phyloP scores from a whole-genome alignment of 768 basidiomycete genomes.

The Trametes punicea region DNA sequence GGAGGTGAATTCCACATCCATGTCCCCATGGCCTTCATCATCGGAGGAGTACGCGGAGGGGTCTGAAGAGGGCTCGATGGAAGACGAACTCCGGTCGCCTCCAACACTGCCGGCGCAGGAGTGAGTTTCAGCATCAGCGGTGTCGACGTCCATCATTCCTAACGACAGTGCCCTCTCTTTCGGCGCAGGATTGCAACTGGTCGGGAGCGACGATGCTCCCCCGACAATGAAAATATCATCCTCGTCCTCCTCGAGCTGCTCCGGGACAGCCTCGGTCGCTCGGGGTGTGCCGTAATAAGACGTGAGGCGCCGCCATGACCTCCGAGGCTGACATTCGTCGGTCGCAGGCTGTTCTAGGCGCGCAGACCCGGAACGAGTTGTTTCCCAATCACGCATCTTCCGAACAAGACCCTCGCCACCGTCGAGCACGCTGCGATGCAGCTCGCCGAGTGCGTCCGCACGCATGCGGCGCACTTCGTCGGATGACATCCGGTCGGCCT shows the following conservation, averaged over 20 bases:
- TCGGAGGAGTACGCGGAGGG: slow-evolving; percentile 34
- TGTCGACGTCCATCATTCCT: slow-evolving; percentile 41
- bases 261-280: neutral
- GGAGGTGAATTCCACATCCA: slow-evolving; percentile 15
- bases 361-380: slow-evolving; percentile 38
- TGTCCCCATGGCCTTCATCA: slow-evolving; percentile 30
- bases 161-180: slow-evolving; percentile 46
- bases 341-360: slow-evolving; percentile 3
- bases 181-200: slow-evolving; percentile 16
- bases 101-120: slow-evolving; percentile 5
- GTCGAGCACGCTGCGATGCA: slow-evolving; percentile 58
- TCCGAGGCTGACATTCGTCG: neutral
- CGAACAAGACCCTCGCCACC: slow-evolving; percentile 65
- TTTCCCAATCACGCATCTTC: slow-evolving; percentile 73
- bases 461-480: slow-evolving; percentile 45
- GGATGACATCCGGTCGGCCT: slow-evolving; percentile 8
- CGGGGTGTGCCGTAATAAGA: slow-evolving; percentile 17
- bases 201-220: slow-evolving; percentile 29
- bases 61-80: slow-evolving; percentile 27
- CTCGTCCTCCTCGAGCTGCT: slow-evolving; percentile 34
- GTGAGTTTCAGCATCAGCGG: slow-evolving; percentile 20
- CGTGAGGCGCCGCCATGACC: slow-evolving; percentile 10
- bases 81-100: slow-evolving; percentile 33
- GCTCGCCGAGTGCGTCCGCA: slow-evolving; percentile 63
- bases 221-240: slow-evolving; percentile 60